Conservation (phyloP, 163 green algal genomes). For the Picocystis sp. region DNA sequence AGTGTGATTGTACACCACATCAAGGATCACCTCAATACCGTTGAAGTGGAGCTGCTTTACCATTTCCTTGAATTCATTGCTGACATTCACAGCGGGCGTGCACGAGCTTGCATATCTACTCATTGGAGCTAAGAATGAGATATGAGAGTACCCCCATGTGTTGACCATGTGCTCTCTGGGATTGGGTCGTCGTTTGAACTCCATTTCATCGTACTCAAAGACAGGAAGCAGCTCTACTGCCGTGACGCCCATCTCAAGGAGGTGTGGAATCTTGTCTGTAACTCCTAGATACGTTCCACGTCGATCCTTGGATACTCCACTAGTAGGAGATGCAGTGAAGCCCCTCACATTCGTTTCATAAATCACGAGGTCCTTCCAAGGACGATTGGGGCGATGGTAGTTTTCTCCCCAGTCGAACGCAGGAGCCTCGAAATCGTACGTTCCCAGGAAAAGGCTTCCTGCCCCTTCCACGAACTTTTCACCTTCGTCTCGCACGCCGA, state of each 20-base stretch:
- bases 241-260: conserved; percentile 41
- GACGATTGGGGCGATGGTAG: conserved; percentile 32
- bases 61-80: conserved; percentile 83
- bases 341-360: conserved; percentile 66
- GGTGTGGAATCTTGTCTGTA: conserved; percentile 42
- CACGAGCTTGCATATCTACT: conserved; percentile 36
- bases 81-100: too few relatives aligned
- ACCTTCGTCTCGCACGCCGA: conserved; percentile 50
- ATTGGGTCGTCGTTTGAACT: conserved; percentile 71
- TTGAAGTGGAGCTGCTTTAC: conserved; percentile 53
- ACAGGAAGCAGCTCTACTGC: conserved; percentile 77
- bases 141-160: conserved; percentile 93
- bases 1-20: conserved; percentile 99
- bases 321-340: conserved; percentile 56
- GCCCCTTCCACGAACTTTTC: conserved; percentile 52
- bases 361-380: conserved; percentile 62
- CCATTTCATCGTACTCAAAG: conserved; percentile 88
- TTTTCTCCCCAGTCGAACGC: conserved; percentile 82
- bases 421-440: conserved; percentile 63
- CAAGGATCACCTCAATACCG: conserved; percentile 72
- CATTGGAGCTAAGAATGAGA: conserved; percentile 90
- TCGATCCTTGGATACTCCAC: conserved; percentile 23
- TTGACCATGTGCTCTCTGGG: conserved; percentile 74
- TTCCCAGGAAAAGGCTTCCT: conserved; percentile 63
- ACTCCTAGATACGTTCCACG: conserved; percentile 63